These are phyloP conservation scores for Saturnispora sanitii DNA, from an alignment of 805 yeast genomes.

Conservation along the genomic window DNA sequence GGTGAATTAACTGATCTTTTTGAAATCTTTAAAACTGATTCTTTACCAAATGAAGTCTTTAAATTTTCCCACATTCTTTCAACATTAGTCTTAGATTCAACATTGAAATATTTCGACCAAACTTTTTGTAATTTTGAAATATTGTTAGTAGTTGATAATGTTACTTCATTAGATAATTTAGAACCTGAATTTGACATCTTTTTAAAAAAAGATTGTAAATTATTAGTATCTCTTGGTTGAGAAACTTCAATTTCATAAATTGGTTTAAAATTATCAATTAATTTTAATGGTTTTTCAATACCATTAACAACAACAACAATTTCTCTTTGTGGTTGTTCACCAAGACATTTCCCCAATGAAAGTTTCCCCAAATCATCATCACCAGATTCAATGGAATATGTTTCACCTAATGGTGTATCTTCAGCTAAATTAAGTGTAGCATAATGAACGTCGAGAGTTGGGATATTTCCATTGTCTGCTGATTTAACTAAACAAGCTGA, in stretches of 20 bases:
- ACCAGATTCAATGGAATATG: slow-evolving; percentile 21
- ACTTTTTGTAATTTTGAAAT: slow-evolving; percentile 9
- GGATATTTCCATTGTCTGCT: not conserved
- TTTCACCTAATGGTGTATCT: not conserved
- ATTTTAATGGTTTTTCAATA: slow-evolving; percentile 27
- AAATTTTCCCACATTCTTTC: slow-evolving; percentile 30
- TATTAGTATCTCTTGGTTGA: slow-evolving; percentile 16
- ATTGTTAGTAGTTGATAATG: slow-evolving; percentile 15
- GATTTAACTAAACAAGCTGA: not conserved
- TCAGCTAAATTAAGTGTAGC: slow-evolving; percentile 5
- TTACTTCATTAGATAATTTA: slow-evolving; percentile 22
- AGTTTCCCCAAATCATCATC: slow-evolving; percentile 17
- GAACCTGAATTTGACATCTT: slow-evolving; percentile 11
- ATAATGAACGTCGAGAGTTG: slow-evolving; percentile 9
- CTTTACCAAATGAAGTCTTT: slow-evolving; percentile 16
- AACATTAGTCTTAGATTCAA: slow-evolving; percentile 27
- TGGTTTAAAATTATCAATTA: slow-evolving; percentile 21
- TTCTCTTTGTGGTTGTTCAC: slow-evolving; percentile 3
- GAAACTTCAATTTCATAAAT: slow-evolving; percentile 15
- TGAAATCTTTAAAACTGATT: slow-evolving; percentile 8
- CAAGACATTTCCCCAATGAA: slow-evolving; percentile 14
- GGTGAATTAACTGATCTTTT: slow-evolving; percentile 26
- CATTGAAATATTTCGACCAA: slow-evolving; percentile 22
- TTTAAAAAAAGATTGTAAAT: slow-evolving; percentile 17
- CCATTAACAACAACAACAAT: slow-evolving; percentile 35